Evolutionary conservation across 345 rosid species (phyloP).

Genomic region (Eucalyptus paniculata): DNA sequence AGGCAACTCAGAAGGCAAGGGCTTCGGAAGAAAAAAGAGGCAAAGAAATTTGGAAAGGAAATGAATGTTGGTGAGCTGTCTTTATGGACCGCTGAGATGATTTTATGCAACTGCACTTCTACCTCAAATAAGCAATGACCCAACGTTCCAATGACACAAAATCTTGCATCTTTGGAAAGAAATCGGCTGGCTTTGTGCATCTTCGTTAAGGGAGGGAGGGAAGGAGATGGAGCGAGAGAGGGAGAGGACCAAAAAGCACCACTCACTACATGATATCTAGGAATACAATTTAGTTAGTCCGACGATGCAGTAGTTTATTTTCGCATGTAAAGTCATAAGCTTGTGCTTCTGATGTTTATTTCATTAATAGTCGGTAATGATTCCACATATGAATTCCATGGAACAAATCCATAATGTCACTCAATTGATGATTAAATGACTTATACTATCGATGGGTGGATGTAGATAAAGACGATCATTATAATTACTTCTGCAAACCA

Average conservation of each 20-base stretch:
- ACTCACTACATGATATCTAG: not conserved
- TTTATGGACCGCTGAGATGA: not conserved
- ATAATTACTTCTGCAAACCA: not conserved
- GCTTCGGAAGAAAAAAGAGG: not conserved
- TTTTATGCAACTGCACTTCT: not conserved
- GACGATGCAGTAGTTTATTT: not conserved
- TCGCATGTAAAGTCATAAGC: not conserved
- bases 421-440: not conserved
- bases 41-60: not conserved
- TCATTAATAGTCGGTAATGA: not conserved
- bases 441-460: not conserved
- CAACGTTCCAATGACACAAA: not conserved
- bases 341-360: not conserved
- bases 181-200: not conserved
- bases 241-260: not conserved
- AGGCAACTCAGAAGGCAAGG: not conserved
- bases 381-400: not conserved
- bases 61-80: not conserved
- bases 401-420: accelerated
- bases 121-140: not conserved
- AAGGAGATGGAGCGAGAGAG: not conserved
- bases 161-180: not conserved
- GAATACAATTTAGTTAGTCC: not conserved
- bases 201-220: not conserved
- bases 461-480: accelerated